Conservation (phyloP, 1,139 yeast genomes). For the Pichia sp. region DNA sequence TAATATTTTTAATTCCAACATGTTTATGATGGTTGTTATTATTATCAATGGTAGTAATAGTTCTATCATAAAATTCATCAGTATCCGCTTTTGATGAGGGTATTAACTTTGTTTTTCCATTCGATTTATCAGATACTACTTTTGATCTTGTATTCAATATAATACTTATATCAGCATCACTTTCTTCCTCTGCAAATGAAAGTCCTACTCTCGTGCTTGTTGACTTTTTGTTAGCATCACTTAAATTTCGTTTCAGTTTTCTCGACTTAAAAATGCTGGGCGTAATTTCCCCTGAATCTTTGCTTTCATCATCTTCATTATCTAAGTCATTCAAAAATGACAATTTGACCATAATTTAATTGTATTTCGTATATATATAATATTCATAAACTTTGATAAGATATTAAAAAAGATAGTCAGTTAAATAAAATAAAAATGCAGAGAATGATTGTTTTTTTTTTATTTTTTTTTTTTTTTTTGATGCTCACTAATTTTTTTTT, state of each 20-base stretch:
- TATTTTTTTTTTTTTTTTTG: too few species aligned
- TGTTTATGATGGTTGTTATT: too few species aligned
- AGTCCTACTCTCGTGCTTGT: neutral
- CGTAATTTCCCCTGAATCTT: neutral
- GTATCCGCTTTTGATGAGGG: too few species aligned
- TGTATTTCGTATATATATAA: too few species aligned
- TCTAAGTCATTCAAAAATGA: neutral
- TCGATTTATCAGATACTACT: neutral
- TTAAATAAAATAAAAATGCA: too few species aligned
- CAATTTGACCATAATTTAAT: neutral
- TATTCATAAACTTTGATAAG: too few species aligned
- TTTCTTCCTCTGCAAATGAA: neutral
- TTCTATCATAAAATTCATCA: too few species aligned
- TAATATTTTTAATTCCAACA: neutral
- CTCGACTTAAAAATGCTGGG: conserved; percentile 1
- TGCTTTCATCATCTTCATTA: neutral
- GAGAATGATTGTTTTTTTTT: too few species aligned
- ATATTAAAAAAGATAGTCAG: too few species aligned
- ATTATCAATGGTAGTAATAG: too few species aligned
- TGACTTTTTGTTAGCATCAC: neutral
- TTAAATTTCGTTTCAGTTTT: neutral
- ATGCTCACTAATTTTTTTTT: too few species aligned
- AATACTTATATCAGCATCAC: neutral
- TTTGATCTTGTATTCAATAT: neutral
- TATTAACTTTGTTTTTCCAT: too few species aligned